Evolutionary conservation across 1,284 basidiomycete species (phyloP).

Genomic region (Sporisorium iseilematis-ciliati): DNA sequence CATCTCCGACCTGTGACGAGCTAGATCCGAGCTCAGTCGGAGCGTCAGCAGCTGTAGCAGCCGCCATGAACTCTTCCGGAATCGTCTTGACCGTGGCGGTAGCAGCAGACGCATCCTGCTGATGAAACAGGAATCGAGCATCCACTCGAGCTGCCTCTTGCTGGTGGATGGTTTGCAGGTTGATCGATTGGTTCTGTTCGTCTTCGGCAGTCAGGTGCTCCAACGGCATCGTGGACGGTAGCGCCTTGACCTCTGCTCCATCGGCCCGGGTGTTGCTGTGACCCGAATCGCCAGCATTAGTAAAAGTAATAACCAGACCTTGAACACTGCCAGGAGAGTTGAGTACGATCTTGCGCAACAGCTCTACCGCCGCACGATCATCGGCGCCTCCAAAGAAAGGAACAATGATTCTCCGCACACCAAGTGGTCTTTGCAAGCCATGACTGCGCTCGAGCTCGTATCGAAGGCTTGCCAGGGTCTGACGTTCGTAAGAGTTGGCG

Average conservation of each 20-base stretch:
- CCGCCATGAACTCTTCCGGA: slow-evolving; percentile 13
- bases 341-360: slow-evolving; percentile 32
- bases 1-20: background rate
- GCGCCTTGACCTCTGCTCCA: background rate
- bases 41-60: background rate
- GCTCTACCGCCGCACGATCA: slow-evolving; percentile 49
- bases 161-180: slow-evolving; percentile 47
- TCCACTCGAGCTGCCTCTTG: slow-evolving; percentile 41
- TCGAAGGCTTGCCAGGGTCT: background rate
- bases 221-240: slow-evolving; percentile 1
- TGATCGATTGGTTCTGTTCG: slow-evolving; percentile 38
- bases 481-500: background rate
- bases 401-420: slow-evolving; percentile 36
- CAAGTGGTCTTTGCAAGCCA: slow-evolving; percentile 17
- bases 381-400: slow-evolving; percentile 57
- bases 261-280: background rate
- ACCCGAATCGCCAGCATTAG: slow-evolving; percentile 3
- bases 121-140: slow-evolving; percentile 46
- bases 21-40: background rate
- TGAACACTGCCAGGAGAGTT: slow-evolving; percentile 29
- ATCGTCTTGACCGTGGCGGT: slow-evolving; percentile 19
- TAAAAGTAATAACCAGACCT: slow-evolving; percentile 40
- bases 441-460: slow-evolving; percentile 23
- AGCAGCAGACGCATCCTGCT: slow-evolving; percentile 30
- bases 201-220: slow-evolving; percentile 22